These are phyloP conservation scores for Hygrophila difformis DNA, from an alignment of 257 asterid genomes.

Conservation along the genomic window DNA sequence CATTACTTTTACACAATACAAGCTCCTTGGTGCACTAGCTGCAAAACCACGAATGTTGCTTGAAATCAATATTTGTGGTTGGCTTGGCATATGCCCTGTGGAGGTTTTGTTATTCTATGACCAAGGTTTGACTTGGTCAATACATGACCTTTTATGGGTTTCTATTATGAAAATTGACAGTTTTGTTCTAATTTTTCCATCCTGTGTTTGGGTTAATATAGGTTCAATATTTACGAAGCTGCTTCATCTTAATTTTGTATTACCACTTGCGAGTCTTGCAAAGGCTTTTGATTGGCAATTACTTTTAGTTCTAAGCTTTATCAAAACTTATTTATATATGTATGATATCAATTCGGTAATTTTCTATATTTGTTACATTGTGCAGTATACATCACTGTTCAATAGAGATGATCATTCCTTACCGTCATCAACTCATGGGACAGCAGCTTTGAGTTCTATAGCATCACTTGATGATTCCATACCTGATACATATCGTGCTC, in stretches of 20 bases:
- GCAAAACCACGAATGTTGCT: too few relatives aligned
- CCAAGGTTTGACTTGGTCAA: too few relatives aligned
- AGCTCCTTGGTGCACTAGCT: neutral
- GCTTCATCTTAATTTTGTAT: neutral
- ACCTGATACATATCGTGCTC: slow-evolving; percentile 48
- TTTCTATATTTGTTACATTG: slow-evolving; percentile 8
- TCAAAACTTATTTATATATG: neutral
- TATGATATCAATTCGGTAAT: slow-evolving; percentile 9
- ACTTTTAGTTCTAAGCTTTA: too few relatives aligned
- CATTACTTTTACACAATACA: neutral
- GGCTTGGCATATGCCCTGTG: too few relatives aligned
- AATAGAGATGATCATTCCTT: slow-evolving; percentile 38
- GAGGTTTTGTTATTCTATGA: too few relatives aligned
- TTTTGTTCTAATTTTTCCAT: too few relatives aligned
- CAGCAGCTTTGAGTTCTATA: slow-evolving; percentile 35
- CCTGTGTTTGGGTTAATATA: neutral
- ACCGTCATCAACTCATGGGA: slow-evolving; percentile 37
- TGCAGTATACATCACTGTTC: slow-evolving; percentile 53
- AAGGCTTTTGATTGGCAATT: too few relatives aligned
- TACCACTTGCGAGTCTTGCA: neutral
- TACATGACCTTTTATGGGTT: too few relatives aligned
- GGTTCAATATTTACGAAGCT: neutral
- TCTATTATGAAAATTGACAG: too few relatives aligned
- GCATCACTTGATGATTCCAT: slow-evolving; percentile 40
- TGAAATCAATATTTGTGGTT: too few relatives aligned